Conservation (phyloP, 371 early-diverging fungal species). For the Encephalitozoon romaleae region DNA sequence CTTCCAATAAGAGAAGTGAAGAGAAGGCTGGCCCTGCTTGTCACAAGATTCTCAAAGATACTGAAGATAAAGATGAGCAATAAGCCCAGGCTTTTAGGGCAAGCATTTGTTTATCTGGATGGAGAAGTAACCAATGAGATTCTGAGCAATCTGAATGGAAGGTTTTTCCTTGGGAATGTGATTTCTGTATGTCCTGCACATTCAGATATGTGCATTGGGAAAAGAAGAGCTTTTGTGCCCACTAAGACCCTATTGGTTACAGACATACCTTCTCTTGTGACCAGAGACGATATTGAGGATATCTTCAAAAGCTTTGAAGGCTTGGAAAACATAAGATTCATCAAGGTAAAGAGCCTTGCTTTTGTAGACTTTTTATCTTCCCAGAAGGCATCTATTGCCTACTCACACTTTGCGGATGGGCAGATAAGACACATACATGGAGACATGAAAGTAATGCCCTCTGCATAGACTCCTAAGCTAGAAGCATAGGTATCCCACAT, state of each 20-base stretch:
- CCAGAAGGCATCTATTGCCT: not conserved
- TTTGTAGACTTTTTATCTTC: not conserved
- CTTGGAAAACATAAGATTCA: not conserved
- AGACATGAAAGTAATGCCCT: not conserved
- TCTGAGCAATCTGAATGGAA: not conserved
- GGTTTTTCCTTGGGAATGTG: not conserved
- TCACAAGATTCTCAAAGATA: not conserved
- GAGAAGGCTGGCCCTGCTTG: not conserved
- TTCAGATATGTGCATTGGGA: conserved; percentile 1
- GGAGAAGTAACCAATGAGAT: not conserved
- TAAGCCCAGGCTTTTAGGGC: not conserved
- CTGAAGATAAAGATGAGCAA: conserved; percentile 3
- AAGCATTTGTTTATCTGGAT: conserved; percentile 6
- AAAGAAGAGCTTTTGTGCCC: not conserved
- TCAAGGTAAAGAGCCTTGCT: not conserved
- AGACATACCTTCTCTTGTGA: not conserved
- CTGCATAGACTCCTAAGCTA: not conserved
- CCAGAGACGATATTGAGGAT: not conserved
- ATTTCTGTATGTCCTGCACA: not conserved
- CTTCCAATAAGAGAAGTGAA: not conserved
- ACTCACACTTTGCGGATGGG: not conserved
- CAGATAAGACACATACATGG: not conserved
- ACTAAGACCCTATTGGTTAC: not conserved
- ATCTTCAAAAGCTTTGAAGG: not conserved
- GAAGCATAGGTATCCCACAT: not conserved